phyloP scores from a whole-genome alignment of 2,329 filamentous ascomycete genomes.

The Xylaria sp. region DNA sequence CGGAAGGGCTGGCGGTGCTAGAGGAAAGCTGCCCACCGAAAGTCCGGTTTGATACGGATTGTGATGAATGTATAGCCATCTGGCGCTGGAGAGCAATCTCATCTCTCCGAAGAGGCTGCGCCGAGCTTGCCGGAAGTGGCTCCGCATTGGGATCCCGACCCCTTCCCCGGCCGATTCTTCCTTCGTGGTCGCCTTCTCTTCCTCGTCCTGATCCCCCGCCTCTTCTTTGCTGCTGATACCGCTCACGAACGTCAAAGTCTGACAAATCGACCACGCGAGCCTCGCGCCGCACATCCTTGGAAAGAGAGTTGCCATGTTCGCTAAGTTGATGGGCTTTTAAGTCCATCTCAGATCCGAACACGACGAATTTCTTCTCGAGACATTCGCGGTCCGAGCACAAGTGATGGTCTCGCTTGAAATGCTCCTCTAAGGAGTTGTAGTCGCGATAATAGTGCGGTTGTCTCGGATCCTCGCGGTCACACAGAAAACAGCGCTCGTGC shows the following conservation, averaged over 20 bases:
- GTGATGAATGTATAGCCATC: conserved; percentile 86
- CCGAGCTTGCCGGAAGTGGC: conserved; percentile 74
- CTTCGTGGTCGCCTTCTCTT: conserved; percentile 55
- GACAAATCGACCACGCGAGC: conserved; percentile 86
- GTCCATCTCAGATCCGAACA: conserved; percentile 94
- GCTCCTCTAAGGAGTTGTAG: conserved; percentile 83
- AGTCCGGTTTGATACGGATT: conserved; percentile 77
- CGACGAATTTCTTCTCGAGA: conserved; percentile 95
- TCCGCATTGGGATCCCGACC: conserved; percentile 90
- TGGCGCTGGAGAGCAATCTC: conserved; percentile 92
- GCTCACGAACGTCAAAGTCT: conserved; percentile 76
- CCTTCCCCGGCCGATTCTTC: conserved; percentile 37
- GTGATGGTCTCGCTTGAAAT: conserved; percentile 88
- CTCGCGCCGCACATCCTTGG: conserved; percentile 83
- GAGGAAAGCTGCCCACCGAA: conserved; percentile 86
- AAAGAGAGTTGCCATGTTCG: conserved; percentile 77
- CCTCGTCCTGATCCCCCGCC: conserved; percentile 46
- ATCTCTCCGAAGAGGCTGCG: conserved; percentile 80
- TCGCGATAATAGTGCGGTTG: conserved; percentile 90
- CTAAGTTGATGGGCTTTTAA: conserved; percentile 91
- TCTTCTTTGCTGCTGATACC: conserved; percentile 68
- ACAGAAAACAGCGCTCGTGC: conserved; percentile 94
- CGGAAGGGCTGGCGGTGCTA: conserved; percentile 52
- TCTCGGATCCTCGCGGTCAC: conserved; percentile 72
- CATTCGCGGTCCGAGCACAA: conserved; percentile 86